A percentile compares a stretch with the other conserved stretches of the same genome.
Evolutionary conservation across 1,284 basidiomycete species (phyloP).

Genomic region (Spongispora temasekensis): DNA sequence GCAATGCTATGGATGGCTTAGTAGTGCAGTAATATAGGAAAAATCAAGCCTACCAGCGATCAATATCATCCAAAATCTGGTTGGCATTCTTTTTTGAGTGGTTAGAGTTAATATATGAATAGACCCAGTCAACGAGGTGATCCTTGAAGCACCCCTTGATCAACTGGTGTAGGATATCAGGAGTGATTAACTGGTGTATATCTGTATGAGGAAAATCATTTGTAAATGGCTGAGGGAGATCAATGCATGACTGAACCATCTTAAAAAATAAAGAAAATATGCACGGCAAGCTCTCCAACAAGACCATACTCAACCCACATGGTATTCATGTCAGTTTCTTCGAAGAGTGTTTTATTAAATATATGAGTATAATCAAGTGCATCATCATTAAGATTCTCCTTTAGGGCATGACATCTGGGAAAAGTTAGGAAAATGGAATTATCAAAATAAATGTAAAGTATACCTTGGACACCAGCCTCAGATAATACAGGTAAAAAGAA

Average conservation of each 20-base stretch:
- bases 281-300: background rate
- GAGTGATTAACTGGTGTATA: background rate
- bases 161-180: conserved; percentile 5
- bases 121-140: conserved; percentile 4
- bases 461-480: conserved; percentile 1
- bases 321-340: too few relatives aligned
- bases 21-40: background rate
- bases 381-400: background rate
- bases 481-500: conserved; percentile 2
- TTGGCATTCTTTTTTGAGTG: background rate
- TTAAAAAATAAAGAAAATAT: background rate
- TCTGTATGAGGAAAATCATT: conserved; percentile 2
- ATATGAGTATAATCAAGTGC: background rate
- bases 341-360: too few relatives aligned
- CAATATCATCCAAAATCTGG: background rate
- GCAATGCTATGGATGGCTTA: background rate
- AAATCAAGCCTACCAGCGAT: background rate
- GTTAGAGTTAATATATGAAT: background rate
- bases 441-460: background rate
- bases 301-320: background rate
- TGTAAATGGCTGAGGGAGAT: conserved; percentile 6
- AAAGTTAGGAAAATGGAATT: background rate
- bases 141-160: conserved; percentile 9
- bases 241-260: too few relatives aligned
- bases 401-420: background rate